A percentile compares a stretch with the other conserved stretches of the same genome.
Evolutionary conservation across 129 eudicot genomes (phyloP).

Genomic region (Heracleum sosnowskyi): DNA sequence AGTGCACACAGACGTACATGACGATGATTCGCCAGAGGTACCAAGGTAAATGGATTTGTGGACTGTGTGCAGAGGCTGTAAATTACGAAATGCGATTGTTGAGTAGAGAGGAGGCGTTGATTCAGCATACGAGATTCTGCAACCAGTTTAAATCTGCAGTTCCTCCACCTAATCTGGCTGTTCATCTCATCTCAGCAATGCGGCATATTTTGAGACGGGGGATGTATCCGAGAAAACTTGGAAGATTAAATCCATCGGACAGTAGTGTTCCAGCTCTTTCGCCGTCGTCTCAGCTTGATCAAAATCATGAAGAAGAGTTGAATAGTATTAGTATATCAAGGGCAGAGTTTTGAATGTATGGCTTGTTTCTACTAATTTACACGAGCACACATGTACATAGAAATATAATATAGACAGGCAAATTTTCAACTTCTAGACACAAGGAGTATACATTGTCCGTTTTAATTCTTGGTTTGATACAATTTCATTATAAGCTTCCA

Average conservation of each 20-base stretch:
- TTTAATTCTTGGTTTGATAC: no score
- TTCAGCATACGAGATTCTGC: constrained; percentile 41
- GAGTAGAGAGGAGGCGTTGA: constrained; percentile 37
- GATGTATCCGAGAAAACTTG: neutral
- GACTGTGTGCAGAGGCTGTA: constrained; percentile 54
- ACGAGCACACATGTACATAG: no score
- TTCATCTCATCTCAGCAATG: constrained; percentile 38
- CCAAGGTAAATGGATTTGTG: constrained; percentile 57
- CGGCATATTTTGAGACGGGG: constrained; percentile 39
- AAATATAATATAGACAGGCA: no score
- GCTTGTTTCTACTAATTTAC: no score
- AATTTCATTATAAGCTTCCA: no score
- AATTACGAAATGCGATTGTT: constrained; percentile 22
- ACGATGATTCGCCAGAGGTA: constrained; percentile 26
- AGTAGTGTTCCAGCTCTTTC: neutral
- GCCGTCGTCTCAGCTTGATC: neutral
- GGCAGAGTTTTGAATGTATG: neutral
- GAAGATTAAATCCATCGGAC: neutral
- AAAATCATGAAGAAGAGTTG: neutral
- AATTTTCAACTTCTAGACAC: no score
- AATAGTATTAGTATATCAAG: neutral
- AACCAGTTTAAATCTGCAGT: constrained; percentile 31
- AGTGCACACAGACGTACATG: constrained; percentile 47
- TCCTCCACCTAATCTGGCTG: constrained; percentile 31
- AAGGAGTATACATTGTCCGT: no score